These are phyloP conservation scores for Stereum hirsutum DNA, from an alignment of 1,284 basidiomycete genomes.

Conservation along the genomic window DNA sequence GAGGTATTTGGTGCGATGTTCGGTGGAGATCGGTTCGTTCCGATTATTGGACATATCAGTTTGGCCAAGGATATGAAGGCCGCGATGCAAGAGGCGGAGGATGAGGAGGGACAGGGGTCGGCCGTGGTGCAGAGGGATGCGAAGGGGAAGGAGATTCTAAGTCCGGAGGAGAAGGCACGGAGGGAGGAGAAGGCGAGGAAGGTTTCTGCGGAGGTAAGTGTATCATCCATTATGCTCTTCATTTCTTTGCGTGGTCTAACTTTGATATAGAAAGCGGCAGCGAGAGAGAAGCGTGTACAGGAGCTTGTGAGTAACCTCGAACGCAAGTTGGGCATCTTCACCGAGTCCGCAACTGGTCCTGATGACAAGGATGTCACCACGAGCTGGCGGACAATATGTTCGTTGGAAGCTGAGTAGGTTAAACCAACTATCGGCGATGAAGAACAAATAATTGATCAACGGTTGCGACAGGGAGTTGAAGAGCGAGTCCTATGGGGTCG, in stretches of 20 bases:
- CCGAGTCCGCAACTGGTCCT: conserved; percentile 78
- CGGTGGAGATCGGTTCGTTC: conserved; percentile 77
- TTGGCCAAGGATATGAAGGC: conserved; percentile 96
- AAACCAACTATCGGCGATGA: conserved; percentile 1
- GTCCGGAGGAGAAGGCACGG: conserved; percentile 76
- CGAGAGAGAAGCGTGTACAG: conserved; percentile 70
- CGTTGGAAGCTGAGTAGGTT: conserved; percentile 75
- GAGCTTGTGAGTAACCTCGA: conserved; percentile 81
- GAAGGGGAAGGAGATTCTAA: conserved; percentile 64
- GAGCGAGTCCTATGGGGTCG: conserved; percentile 89
- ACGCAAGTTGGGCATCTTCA: conserved; percentile 87
- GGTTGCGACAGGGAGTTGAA: conserved; percentile 57
- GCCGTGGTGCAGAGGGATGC: conserved; percentile 40
- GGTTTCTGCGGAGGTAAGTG: conserved; percentile 56
- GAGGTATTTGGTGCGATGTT: conserved; percentile 94
- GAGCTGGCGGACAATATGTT: conserved; percentile 73
- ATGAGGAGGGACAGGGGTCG: conserved; percentile 34
- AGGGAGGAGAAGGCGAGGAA: conserved; percentile 73
- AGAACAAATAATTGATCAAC: neutral
- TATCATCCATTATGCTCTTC: too few relatives aligned
- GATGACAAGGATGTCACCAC: conserved; percentile 60
- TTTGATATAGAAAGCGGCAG: conserved; percentile 62
- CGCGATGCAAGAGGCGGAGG: conserved; percentile 88
- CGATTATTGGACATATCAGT: conserved; percentile 79
- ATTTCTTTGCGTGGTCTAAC: conserved; percentile 8